Conservation (phyloP, 768 basidiomycete genomes). For the Chalciporus piperatus region DNA sequence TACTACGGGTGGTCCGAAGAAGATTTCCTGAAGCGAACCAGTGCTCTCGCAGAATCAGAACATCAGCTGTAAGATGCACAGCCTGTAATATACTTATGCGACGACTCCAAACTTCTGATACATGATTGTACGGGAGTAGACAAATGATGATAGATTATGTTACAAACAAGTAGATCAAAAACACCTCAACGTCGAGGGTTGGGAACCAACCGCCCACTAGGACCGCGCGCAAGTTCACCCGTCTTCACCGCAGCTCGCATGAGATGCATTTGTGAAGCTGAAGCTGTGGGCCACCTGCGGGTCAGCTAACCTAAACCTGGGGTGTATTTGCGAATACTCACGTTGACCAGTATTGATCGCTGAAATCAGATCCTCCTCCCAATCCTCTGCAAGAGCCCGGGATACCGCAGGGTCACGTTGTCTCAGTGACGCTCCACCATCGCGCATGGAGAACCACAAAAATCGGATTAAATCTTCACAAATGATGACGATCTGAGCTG, state of each 20-base stretch:
- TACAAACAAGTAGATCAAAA: neutral
- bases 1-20: slow-evolving; percentile 66
- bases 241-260: neutral
- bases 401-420: slow-evolving; percentile 15
- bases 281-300: neutral
- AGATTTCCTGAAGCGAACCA: slow-evolving; percentile 33
- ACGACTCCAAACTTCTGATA: neutral
- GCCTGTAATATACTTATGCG: neutral
- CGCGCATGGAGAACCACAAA: slow-evolving; percentile 30
- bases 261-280: neutral
- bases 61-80: neutral
- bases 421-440: slow-evolving; percentile 24
- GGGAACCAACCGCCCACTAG: neutral
- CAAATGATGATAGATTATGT: neutral
- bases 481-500: slow-evolving; percentile 25
- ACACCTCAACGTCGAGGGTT: neutral
- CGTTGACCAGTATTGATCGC: slow-evolving; percentile 20
- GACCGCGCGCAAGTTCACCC: neutral
- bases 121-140: neutral
- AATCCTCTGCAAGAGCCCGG: slow-evolving; percentile 16
- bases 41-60: slow-evolving; percentile 1
- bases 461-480: slow-evolving; percentile 23
- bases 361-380: slow-evolving; percentile 13
- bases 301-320: neutral
- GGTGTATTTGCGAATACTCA: slow-evolving; percentile 8